Evolutionary conservation across 306 rosid species (phyloP).

Genomic region (Castanea crenata): DNA sequence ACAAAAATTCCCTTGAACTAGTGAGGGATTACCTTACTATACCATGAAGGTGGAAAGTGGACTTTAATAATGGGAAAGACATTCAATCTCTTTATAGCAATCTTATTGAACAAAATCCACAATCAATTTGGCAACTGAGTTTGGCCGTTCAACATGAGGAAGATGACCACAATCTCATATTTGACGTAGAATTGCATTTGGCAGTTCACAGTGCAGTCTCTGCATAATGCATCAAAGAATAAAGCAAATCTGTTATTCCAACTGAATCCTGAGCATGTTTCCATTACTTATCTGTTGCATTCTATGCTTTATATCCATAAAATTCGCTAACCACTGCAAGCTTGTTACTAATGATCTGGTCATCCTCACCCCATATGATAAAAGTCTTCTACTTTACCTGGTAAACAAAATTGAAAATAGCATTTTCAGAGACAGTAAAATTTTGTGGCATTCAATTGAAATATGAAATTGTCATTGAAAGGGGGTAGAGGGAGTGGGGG

Average conservation of each 20-base stretch:
- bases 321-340: no score
- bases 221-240: conserved; percentile 28
- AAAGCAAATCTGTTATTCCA: neutral
- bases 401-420: conserved; percentile 18
- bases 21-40: no score
- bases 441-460: neutral
- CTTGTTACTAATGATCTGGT: no score
- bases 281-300: no score
- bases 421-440: neutral
- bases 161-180: conserved; percentile 12
- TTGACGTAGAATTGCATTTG: conserved; percentile 66
- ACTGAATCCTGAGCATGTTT: neutral
- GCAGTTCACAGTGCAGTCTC: conserved; percentile 80
- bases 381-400: conserved; percentile 89
- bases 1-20: neutral
- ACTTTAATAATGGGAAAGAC: conserved; percentile 27
- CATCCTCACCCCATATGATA: conserved; percentile 69
- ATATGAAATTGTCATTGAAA: neutral
- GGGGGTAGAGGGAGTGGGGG: neutral
- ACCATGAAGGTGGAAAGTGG: neutral
- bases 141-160: no score
- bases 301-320: no score
- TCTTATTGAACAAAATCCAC: conserved; percentile 34
- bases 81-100: conserved; percentile 31
- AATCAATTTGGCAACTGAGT: no score